These are phyloP conservation scores for Magnolia sinica DNA, from an alignment of 164 flowering plant genomes.

Conservation along the genomic window DNA sequence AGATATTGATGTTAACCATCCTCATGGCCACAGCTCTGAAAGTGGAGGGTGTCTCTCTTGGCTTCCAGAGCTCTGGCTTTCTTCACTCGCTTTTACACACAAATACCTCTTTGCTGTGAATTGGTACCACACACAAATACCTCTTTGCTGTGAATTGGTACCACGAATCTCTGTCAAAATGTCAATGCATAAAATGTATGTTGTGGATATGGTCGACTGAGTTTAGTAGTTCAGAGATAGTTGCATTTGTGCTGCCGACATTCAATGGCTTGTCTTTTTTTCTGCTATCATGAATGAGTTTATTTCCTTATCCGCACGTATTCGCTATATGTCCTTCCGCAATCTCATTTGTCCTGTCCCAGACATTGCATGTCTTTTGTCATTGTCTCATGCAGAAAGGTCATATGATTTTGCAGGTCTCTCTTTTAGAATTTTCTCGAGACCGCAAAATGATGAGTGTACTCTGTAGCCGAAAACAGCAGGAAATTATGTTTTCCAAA, in stretches of 20 bases:
- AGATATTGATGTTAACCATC: too few species aligned
- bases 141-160: too few species aligned
- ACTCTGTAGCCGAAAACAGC: constrained; percentile 79
- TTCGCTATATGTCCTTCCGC: too few species aligned
- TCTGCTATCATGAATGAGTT: not conserved
- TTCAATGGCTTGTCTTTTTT: not conserved
- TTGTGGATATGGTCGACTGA: not conserved
- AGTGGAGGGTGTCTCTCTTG: too few species aligned
- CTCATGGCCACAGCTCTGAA: too few species aligned
- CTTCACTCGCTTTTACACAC: too few species aligned
- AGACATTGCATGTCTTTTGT: not conserved
- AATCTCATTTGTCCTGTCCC: not conserved
- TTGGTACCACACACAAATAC: too few species aligned
- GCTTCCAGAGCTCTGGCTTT: too few species aligned
- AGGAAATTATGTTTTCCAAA: constrained; percentile 73
- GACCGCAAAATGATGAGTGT: constrained; percentile 99
- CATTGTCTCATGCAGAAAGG: not conserved
- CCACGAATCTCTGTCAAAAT: too few species aligned
- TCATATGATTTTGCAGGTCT: constrained; percentile 44
- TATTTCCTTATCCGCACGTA: not conserved
- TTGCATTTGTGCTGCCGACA: not conserved
- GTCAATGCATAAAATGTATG: too few species aligned
- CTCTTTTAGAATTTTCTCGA: constrained; percentile 87
- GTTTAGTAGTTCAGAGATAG: not conserved
- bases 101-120: too few species aligned